A percentile compares a stretch with the other conserved stretches of the same genome.
Conservation (phyloP, 306 rosid genomes). For the Cicer arietinum region DNA sequence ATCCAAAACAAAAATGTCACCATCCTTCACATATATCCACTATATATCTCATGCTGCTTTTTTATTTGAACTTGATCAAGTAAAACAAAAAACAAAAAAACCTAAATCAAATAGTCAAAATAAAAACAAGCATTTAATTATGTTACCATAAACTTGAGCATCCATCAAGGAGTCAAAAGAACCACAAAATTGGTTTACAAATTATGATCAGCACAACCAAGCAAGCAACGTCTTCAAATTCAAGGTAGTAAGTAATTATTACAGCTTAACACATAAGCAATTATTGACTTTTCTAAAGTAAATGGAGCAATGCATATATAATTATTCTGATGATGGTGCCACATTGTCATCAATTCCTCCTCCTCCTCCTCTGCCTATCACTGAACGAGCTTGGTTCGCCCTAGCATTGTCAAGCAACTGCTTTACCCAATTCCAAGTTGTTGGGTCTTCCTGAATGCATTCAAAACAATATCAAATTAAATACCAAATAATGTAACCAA, state of each 20-base stretch:
- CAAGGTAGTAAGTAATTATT: neutral
- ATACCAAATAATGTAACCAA: neutral
- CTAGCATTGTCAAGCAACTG: constrained; percentile 73
- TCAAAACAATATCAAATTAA: constrained; percentile 5
- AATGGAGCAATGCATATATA: constrained; percentile 10
- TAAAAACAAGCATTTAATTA: neutral
- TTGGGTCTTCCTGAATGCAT: constrained; percentile 72
- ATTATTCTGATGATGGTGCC: constrained; percentile 42
- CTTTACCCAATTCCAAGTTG: constrained; percentile 74
- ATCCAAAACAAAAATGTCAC: too few species aligned
- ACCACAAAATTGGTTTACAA: neutral
- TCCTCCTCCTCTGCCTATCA: constrained; percentile 56
- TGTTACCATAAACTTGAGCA: neutral
- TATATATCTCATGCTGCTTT: too few species aligned
- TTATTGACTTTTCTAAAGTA: neutral
- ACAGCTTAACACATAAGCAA: neutral
- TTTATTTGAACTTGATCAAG: too few species aligned
- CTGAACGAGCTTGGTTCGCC: constrained; percentile 51
- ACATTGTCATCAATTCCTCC: constrained; percentile 67
- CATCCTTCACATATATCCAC: too few species aligned
- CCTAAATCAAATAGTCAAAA: too few species aligned
- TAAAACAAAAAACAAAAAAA: too few species aligned
- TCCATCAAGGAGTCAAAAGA: neutral
- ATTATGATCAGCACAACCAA: too few species aligned
- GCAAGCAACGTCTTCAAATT: neutral